phyloP scores from a whole-genome alignment of 2,329 filamentous ascomycete genomes.

The Thelonectria rubi region DNA sequence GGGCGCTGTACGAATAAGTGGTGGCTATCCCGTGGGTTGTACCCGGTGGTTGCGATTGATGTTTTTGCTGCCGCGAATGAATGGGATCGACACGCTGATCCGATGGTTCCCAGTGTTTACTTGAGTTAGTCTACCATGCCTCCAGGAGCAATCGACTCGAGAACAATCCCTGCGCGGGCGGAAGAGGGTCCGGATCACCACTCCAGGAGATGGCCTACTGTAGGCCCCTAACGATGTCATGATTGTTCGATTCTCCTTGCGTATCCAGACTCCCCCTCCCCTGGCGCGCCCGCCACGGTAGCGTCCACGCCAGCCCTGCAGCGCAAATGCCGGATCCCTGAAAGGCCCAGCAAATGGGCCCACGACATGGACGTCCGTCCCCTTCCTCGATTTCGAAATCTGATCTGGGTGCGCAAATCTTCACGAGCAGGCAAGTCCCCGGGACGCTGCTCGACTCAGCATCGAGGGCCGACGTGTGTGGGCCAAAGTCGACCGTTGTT shows the following conservation, averaged over 20 bases:
- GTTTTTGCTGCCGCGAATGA: neutral
- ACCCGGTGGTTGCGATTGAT: neutral
- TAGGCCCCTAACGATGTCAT: neutral
- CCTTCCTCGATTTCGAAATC: slow-evolving; percentile 19
- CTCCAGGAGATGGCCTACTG: neutral
- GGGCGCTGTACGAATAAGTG: neutral
- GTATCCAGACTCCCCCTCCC: neutral
- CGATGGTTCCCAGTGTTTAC: neutral
- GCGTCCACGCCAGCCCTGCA: slow-evolving; percentile 12
- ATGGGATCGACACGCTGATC: slow-evolving; percentile 17
- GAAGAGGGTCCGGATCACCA: slow-evolving; percentile 14
- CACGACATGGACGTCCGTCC: neutral
- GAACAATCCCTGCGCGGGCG: slow-evolving; percentile 3
- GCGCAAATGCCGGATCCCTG: slow-evolving; percentile 11
- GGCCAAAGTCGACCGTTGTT: neutral
- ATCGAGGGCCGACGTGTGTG: slow-evolving; percentile 6
- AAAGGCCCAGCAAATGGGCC: neutral
- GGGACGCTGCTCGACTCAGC: neutral
- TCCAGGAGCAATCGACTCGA: neutral
- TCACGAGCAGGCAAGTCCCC: slow-evolving; percentile 2
- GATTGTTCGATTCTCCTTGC: neutral
- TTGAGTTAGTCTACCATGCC: neutral
- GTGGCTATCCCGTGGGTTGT: neutral
- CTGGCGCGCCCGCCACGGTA: neutral
- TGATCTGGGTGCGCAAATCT: slow-evolving; percentile 10